These are phyloP conservation scores for Neophaeococcomyces mojaviensis DNA, from an alignment of 2,329 filamentous ascomycete genomes.

Conservation along the genomic window DNA sequence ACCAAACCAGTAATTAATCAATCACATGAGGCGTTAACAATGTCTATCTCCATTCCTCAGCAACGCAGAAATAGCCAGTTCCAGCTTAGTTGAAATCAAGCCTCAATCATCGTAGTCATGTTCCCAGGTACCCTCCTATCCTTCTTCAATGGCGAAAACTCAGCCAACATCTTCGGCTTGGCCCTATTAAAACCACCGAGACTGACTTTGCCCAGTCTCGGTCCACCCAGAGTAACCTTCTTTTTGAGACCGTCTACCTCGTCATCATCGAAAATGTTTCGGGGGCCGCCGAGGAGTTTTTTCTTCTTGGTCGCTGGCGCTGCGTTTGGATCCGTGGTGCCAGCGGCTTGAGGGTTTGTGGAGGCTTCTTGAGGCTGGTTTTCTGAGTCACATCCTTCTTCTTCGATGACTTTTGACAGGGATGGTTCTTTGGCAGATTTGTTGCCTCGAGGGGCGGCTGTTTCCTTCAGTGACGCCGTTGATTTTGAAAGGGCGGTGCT, in stretches of 20 bases:
- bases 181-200: slow-evolving; percentile 7
- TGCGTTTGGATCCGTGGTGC: slow-evolving; percentile 15
- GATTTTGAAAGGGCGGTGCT: slow-evolving; percentile 4
- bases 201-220: slow-evolving; percentile 21
- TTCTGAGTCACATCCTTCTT: slow-evolving; percentile 16
- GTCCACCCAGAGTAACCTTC: slow-evolving; percentile 11
- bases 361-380: slow-evolving; percentile 4
- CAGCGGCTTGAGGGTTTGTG: slow-evolving; percentile 5
- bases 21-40: neutral
- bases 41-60: neutral
- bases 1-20: neutral
- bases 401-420: slow-evolving; percentile 25
- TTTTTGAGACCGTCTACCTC: slow-evolving; percentile 36
- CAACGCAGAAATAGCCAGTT: too few species aligned
- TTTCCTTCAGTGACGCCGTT: slow-evolving; percentile 28
- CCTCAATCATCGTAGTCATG: too few species aligned
- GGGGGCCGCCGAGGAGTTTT: slow-evolving; percentile 58
- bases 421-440: slow-evolving; percentile 19
- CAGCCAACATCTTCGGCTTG: slow-evolving; percentile 36
- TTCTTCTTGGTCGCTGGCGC: slow-evolving; percentile 54
- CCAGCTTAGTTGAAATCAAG: too few species aligned
- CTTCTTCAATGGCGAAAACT: slow-evolving; percentile 67
- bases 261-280: slow-evolving; percentile 63
- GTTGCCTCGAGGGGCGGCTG: slow-evolving; percentile 34
- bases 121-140: slow-evolving; percentile 44